These are phyloP conservation scores for Pholiota molesta DNA, from an alignment of 768 basidiomycete species.

Conservation along the genomic window DNA sequence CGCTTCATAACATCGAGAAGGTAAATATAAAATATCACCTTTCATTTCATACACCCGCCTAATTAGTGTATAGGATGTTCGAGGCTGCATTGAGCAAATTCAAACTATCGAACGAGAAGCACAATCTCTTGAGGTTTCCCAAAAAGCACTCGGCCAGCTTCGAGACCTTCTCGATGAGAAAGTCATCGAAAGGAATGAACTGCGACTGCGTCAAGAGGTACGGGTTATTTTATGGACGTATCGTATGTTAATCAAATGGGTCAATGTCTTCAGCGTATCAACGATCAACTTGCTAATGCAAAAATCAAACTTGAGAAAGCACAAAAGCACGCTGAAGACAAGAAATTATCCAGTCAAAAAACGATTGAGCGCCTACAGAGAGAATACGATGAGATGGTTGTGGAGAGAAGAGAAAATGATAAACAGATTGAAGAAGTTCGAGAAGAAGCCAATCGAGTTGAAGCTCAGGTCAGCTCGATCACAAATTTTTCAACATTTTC, in stretches of 20 bases:
- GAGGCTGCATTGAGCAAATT: constrained; percentile 74
- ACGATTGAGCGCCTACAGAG: constrained; percentile 76
- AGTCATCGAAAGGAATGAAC: constrained; percentile 72
- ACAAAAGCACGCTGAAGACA: constrained; percentile 79
- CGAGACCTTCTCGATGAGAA: constrained; percentile 73
- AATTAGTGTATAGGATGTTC: constrained; percentile 57
- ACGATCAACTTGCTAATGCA: constrained; percentile 80
- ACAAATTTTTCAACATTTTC: neutral
- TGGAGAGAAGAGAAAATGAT: constrained; percentile 78
- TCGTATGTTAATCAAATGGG: neutral
- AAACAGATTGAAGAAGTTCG: constrained; percentile 78
- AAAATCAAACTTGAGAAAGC: constrained; percentile 81
- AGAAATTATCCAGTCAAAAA: constrained; percentile 69
- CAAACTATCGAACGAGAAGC: constrained; percentile 73
- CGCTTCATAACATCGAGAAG: constrained; percentile 75
- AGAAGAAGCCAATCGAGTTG: constrained; percentile 67
- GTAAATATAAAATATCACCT: constrained; percentile 36
- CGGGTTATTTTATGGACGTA: neutral
- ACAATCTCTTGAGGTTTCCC: constrained; percentile 58
- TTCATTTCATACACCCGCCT: neutral
- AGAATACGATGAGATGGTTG: constrained; percentile 79
- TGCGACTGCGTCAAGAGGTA: constrained; percentile 71
- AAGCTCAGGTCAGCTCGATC: constrained; percentile 54
- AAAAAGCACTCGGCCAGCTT: constrained; percentile 70
- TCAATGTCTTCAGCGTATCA: constrained; percentile 59